phyloP scores from a whole-genome alignment of 2,329 filamentous ascomycete genomes.

The Fusarium equiseti region DNA sequence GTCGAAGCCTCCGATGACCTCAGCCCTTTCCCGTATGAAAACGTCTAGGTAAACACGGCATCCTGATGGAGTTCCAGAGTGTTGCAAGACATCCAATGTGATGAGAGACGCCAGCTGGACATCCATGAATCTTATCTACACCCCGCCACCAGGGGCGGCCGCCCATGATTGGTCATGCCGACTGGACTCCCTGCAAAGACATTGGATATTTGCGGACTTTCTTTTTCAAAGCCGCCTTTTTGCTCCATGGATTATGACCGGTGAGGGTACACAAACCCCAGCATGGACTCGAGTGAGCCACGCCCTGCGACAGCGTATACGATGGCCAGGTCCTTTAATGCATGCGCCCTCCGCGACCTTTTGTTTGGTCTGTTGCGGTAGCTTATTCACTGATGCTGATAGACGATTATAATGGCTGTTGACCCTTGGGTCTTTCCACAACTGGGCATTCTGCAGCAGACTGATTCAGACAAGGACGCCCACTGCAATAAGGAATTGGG shows the following conservation, averaged over 20 bases:
- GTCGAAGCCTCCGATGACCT: constrained; percentile 5
- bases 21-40: neutral
- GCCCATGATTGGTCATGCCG: constrained; percentile 38
- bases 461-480: constrained; percentile 10
- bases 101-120: constrained; percentile 20
- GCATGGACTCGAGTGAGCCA: constrained; percentile 16
- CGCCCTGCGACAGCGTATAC: constrained; percentile 19
- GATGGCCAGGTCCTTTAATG: constrained; percentile 1
- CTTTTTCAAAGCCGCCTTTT: constrained; percentile 28
- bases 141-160: constrained; percentile 28
- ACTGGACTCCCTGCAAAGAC: constrained; percentile 33
- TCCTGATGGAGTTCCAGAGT: constrained; percentile 5
- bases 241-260: constrained; percentile 1
- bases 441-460: constrained; percentile 10
- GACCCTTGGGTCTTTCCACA: constrained; percentile 1
- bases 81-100: constrained; percentile 27
- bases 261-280: constrained; percentile 7
- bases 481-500: constrained; percentile 15
- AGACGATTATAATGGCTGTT: neutral
- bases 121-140: constrained; percentile 27
- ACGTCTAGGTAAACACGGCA: neutral
- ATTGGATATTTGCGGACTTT: constrained; percentile 28
- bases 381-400: neutral
- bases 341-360: neutral
- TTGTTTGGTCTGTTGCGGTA: neutral